Conservation (phyloP, 345 rosid species). For the Abelmoschus esculentus region DNA sequence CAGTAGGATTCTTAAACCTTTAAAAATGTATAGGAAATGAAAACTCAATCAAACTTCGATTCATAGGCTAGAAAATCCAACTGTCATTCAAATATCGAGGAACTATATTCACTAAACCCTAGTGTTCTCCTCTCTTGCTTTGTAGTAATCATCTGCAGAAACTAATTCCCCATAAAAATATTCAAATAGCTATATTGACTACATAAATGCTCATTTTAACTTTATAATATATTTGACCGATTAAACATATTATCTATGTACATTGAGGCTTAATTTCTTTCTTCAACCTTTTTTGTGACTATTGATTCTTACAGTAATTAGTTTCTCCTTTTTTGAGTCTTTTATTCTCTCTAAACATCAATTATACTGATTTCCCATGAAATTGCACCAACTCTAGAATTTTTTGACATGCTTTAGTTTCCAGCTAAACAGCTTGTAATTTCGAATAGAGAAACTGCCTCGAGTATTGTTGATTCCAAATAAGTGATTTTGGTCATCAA, state of each 20-base stretch:
- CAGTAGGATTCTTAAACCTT: conserved; percentile 51
- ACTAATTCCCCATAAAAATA: neutral
- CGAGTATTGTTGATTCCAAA: neutral
- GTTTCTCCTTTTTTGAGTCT: neutral
- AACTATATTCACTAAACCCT: conserved; percentile 43
- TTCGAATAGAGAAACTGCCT: neutral
- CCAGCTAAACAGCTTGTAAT: neutral
- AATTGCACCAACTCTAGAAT: neutral
- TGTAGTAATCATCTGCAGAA: conserved; percentile 39
- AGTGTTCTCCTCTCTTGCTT: conserved; percentile 75
- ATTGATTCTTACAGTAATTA: neutral
- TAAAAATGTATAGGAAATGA: conserved; percentile 30
- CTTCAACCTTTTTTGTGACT: neutral
- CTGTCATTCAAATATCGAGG: conserved; percentile 30
- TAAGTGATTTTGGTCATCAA: neutral
- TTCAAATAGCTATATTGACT: neutral
- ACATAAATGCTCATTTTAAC: neutral
- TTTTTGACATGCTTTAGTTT: neutral
- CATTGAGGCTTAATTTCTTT: neutral
- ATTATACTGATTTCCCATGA: neutral
- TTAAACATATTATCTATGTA: neutral
- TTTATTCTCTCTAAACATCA: neutral
- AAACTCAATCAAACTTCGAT: conserved; percentile 43
- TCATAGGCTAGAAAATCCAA: conserved; percentile 53
- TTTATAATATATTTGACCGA: neutral